Evolutionary conservation across 2,329 filamentous ascomycete genomes (phyloP), one percentile per base, ranked within the genome.

Genomic region (Microsporum audouinii): DNA sequence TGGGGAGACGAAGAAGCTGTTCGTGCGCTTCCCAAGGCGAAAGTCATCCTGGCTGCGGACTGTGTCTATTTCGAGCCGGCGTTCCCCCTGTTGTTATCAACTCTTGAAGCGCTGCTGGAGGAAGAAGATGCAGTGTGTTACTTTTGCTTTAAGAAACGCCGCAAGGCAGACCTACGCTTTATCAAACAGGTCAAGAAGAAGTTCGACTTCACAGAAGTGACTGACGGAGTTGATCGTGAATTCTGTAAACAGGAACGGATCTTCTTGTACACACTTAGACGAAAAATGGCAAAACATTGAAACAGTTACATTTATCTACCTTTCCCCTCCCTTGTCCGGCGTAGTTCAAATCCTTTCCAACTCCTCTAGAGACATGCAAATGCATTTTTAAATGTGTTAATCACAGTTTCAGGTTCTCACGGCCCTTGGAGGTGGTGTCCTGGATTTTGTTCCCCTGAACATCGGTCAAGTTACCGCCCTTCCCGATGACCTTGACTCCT

Each of bases 11-110:
- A 77, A 14, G 69, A 72, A 36, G 71, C 76, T 63, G 60, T 73
- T 62, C 59, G 67, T 61, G 64, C 78, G 58, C 71, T 76, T 38
- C 73, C 65, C 79, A 60, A 78, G 79, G 89, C 91, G 17, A 85
- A 91, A 68, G 79, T 96, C 60, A 85, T 99, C 61, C 81, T 97
- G n/a, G 94, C 94, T 2, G 92, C 91, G 45, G 94, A 97, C 73
- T 97, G 92, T 75, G 91, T 96, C 57, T 99, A 97, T 78, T 95
- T 95, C 73, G 94, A 97, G 74, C 91, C 92, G 2, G 89, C 94
- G 0, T 97, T 97, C 70, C 91, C 92, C 34, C 79, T 96, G 38
- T 81, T 99, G 55, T 82, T 94, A 70, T 77, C 84, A 65, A 97
- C 92, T 4, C 77, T 97, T 65, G 78, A 82, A 62, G 84, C 88